phyloP scores from a whole-genome alignment of 345 rosid species.

The Noccaea caerulescens region DNA sequence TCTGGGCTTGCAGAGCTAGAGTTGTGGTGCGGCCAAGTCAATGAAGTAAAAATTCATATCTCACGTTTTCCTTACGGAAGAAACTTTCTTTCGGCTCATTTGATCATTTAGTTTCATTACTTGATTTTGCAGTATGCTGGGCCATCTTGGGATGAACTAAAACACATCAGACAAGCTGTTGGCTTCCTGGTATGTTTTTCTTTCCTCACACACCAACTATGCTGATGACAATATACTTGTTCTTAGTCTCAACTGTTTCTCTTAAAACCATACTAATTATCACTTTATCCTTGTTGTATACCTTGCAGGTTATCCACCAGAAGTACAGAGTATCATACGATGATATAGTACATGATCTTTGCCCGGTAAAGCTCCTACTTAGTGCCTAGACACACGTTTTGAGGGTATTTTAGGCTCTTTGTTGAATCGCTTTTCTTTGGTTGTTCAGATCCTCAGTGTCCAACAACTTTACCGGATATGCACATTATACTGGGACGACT shows the following conservation, averaged over 20 bases:
- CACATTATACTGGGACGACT: conserved; percentile 96
- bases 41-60: conserved; percentile 71
- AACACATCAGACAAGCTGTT: conserved; percentile 96
- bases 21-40: conserved; percentile 95
- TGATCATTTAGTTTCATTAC: background rate
- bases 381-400: conserved; percentile 6
- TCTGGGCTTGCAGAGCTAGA: conserved; percentile 97
- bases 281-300: background rate
- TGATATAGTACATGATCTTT: conserved; percentile 92
- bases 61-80: background rate
- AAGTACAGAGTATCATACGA: conserved; percentile 95
- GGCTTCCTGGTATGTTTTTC: conserved; percentile 86
- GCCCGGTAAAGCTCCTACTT: conserved; percentile 69
- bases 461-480: conserved; percentile 98
- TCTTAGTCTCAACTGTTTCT: conserved; percentile 1
- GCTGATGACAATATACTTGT: background rate
- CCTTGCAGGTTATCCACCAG: conserved; percentile 92
- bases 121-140: conserved; percentile 76
- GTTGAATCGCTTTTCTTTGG: conserved; percentile 22
- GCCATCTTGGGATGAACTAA: conserved; percentile 97
- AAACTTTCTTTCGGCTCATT: background rate
- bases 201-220: background rate
- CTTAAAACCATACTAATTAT: background rate
- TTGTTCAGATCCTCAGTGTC: conserved; percentile 81
- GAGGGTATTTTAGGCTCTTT: conserved; percentile 4